These are phyloP conservation scores for Daedaleopsis sinensis DNA, from an alignment of 768 basidiomycete species.

Conservation along the genomic window DNA sequence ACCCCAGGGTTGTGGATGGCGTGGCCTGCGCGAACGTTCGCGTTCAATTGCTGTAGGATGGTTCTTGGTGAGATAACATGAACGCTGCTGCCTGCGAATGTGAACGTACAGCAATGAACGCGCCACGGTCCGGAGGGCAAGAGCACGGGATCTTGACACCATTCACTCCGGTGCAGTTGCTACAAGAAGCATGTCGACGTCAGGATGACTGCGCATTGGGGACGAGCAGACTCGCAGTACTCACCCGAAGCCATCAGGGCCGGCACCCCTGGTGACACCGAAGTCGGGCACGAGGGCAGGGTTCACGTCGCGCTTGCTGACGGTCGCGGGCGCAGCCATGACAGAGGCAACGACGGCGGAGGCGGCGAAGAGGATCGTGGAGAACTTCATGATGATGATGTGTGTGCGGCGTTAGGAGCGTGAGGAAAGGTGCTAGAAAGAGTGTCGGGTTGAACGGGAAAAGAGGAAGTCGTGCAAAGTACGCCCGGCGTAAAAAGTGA, in stretches of 20 bases:
- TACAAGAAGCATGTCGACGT: neutral
- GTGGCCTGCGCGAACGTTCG: slow-evolving; percentile 62
- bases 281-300: slow-evolving; percentile 25
- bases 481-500: slow-evolving; percentile 18
- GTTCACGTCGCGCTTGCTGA: slow-evolving; percentile 17
- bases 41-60: slow-evolving; percentile 21
- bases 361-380: slow-evolving; percentile 33
- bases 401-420: neutral
- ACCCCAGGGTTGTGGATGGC: slow-evolving; percentile 68
- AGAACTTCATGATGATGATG: slow-evolving; percentile 37
- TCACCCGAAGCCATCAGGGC: slow-evolving; percentile 21
- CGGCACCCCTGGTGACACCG: slow-evolving; percentile 16
- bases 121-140: slow-evolving; percentile 36
- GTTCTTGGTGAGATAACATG: neutral
- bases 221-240: neutral
- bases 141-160: slow-evolving; percentile 40
- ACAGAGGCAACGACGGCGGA: slow-evolving; percentile 25
- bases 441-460: slow-evolving; percentile 13
- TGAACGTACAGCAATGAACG: slow-evolving; percentile 16
- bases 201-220: neutral
- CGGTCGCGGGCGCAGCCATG: slow-evolving; percentile 5
- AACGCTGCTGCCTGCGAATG: neutral
- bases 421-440: slow-evolving; percentile 13
- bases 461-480: slow-evolving; percentile 6
- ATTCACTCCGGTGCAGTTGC: slow-evolving; percentile 35